Percentiles rank a stretch among this genome's conserved stretches.
Evolutionary conservation across 169 alveolate genomes (phyloP).

Genomic region (Plasmodium inui): DNA sequence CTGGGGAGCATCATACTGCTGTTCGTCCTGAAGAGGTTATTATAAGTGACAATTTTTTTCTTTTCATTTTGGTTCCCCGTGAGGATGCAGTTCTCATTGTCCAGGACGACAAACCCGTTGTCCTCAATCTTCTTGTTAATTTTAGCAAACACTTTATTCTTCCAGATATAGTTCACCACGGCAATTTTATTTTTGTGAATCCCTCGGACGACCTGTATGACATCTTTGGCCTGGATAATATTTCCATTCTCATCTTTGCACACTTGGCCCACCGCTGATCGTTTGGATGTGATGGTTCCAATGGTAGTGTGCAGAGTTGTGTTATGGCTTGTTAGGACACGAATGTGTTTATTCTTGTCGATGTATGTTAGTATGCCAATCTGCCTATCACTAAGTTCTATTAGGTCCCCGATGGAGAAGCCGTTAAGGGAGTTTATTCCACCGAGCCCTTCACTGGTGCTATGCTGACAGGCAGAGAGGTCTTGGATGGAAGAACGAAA

Average conservation of each 20-base stretch:
- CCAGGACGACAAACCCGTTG: constrained; percentile 72
- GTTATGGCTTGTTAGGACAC: constrained; percentile 78
- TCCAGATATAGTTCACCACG: constrained; percentile 82
- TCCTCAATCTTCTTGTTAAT: constrained; percentile 77
- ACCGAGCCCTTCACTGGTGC: constrained; percentile 77
- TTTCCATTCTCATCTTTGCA: constrained; percentile 81
- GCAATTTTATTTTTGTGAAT: constrained; percentile 80
- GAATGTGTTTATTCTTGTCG: constrained; percentile 81
- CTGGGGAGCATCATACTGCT: not conserved
- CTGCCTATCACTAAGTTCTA: constrained; percentile 85
- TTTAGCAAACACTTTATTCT: constrained; percentile 78
- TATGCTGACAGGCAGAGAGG: constrained; percentile 46
- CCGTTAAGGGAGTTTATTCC: constrained; percentile 84
- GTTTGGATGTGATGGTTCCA: constrained; percentile 80
- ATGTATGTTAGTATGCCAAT: constrained; percentile 88
- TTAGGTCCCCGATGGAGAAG: constrained; percentile 85
- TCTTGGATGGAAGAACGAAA: constrained; percentile 81
- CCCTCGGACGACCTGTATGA: constrained; percentile 80
- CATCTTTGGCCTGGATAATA: constrained; percentile 76
- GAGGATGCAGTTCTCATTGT: constrained; percentile 40
- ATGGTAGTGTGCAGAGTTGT: constrained; percentile 70
- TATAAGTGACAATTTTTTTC: constrained; percentile 44
- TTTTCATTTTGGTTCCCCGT: constrained; percentile 37
- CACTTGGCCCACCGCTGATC: constrained; percentile 81
- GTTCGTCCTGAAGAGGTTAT: constrained; percentile 55